Evolutionary conservation across 352 stramenopile species (phyloP).

Genomic region (Pythium aristosporum): DNA sequence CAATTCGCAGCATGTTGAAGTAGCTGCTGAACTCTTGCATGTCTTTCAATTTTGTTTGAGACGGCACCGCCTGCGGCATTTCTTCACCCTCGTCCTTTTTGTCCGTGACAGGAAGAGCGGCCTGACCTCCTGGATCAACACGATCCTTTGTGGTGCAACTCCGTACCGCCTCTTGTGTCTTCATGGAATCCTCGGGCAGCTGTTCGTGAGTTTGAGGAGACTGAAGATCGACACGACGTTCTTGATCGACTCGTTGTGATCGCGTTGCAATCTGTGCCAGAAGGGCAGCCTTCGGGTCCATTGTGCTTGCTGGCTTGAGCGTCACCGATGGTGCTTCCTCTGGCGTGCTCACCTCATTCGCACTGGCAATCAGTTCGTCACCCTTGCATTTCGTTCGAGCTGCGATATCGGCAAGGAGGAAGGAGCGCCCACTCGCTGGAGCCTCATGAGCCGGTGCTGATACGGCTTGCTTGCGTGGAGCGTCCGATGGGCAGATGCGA

Average conservation of each 20-base stretch:
- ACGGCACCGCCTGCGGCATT: background rate
- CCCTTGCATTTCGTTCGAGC: background rate
- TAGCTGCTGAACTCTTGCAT: conserved; percentile 82
- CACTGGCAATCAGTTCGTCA: background rate
- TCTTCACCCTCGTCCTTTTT: background rate
- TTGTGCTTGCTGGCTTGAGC: background rate
- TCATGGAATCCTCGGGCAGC: background rate
- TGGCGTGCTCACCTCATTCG: background rate
- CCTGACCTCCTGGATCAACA: conserved; percentile 42
- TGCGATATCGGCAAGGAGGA: background rate
- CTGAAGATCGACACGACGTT: background rate
- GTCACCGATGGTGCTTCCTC: background rate
- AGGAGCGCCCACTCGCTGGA: background rate
- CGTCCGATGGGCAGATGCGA: background rate
- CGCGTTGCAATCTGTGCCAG: conserved; percentile 20
- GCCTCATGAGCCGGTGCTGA: background rate
- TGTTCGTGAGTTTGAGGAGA: background rate
- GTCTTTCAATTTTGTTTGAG: conserved; percentile 47
- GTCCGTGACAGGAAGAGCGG: background rate
- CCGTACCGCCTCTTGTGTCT: conserved; percentile 69
- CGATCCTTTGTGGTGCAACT: conserved; percentile 76
- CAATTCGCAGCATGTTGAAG: conserved; percentile 94
- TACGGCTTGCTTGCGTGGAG: background rate
- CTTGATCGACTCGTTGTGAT: background rate
- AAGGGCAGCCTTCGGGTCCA: conserved; percentile 17